Percentiles rank a stretch among this genome's conserved stretches.
These are phyloP conservation scores for Penicillium salamii DNA, from an alignment of 495 filamentous ascomycete genomes.

Conservation along the genomic window DNA sequence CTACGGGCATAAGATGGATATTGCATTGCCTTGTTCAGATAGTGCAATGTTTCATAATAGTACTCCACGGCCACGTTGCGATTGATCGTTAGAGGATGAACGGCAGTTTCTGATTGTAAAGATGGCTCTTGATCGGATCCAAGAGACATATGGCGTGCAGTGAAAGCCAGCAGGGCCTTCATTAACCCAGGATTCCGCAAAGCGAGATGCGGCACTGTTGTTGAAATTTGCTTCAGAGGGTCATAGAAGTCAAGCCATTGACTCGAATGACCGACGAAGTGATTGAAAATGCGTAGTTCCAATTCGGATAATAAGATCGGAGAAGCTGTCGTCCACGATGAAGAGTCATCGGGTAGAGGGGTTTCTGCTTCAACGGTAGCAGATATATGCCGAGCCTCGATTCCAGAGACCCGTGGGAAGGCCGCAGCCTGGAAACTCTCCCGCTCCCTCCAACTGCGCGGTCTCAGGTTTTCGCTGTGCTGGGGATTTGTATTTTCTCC, in stretches of 20 bases:
- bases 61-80: constrained; percentile 14
- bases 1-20: constrained; percentile 17
- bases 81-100: background rate
- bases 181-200: constrained; percentile 15
- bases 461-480: constrained; percentile 16
- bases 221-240: constrained; percentile 14
- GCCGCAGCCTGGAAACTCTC: constrained; percentile 31
- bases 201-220: constrained; percentile 16
- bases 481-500: constrained; percentile 2
- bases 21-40: constrained; percentile 18
- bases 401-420: constrained; percentile 12
- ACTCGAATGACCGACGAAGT: constrained; percentile 7
- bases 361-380: constrained; percentile 1
- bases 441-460: constrained; percentile 18
- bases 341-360: constrained; percentile 1
- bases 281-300: constrained; percentile 4
- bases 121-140: background rate
- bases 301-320: constrained; percentile 2
- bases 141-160: constrained; percentile 16
- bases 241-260: constrained; percentile 18
- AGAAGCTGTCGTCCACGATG: constrained; percentile 2
- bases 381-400: background rate
- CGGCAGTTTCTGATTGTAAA: background rate
- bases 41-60: constrained; percentile 24
- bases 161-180: constrained; percentile 16